phyloP scores from a whole-genome alignment of 176 grass and related monocot species.

The Poa pratensis region DNA sequence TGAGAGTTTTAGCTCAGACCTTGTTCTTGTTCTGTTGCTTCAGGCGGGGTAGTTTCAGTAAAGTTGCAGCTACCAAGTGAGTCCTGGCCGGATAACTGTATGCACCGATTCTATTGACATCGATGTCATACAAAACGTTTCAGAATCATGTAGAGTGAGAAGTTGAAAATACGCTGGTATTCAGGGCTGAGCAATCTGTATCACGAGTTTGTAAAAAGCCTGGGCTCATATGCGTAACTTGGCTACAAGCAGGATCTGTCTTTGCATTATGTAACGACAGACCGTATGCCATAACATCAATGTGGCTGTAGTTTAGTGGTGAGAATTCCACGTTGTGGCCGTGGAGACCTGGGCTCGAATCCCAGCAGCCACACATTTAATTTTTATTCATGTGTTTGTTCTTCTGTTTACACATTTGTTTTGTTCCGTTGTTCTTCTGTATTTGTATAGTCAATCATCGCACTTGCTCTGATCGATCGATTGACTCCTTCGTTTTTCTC shows the following conservation, averaged over 20 bases:
- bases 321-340: conserved; percentile 70
- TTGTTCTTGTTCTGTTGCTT: too few relatives aligned
- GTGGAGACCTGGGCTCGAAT: conserved; percentile 95
- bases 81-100: background rate
- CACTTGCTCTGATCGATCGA: background rate
- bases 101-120: background rate
- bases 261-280: too few relatives aligned
- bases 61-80: background rate
- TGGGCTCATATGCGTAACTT: too few relatives aligned
- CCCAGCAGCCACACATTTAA: conserved; percentile 74
- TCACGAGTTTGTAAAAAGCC: too few relatives aligned
- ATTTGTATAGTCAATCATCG: background rate
- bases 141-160: background rate
- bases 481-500: too few relatives aligned
- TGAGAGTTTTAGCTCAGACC: background rate
- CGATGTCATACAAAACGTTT: background rate
- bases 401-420: background rate
- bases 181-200: too few relatives aligned
- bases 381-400: background rate
- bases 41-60: background rate
- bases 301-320: conserved; percentile 39
- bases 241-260: too few relatives aligned
- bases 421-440: too few relatives aligned
- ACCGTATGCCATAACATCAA: background rate
- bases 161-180: too few relatives aligned